Evolutionary conservation across 2,329 filamentous ascomycete species (phyloP), one percentile per base, ranked within the genome.

Genomic region (Monilinia laxa): DNA sequence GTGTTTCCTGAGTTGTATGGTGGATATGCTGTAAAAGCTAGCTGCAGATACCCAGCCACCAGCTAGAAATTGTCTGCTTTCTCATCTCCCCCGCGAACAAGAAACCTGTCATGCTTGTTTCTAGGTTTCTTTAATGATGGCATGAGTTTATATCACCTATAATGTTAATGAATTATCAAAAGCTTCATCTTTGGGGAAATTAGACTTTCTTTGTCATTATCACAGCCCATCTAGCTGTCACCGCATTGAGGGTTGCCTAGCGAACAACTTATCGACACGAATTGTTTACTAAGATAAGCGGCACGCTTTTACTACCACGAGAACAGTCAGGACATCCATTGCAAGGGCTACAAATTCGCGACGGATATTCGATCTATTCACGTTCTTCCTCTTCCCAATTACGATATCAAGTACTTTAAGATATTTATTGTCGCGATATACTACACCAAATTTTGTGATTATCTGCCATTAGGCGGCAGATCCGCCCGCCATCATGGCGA

Each of bases 401-500:
- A 5, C 12, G 5, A 11, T 47, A 28, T 56, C 31, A 14, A 64
- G 9, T 23, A 23, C 23, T 16, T n/a, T 20, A 47, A 58, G 38
- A 58, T 10, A 58, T 45, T 6, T 38, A 25, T 16, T 51, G 16
- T 65, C 53, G 5, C 42, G 35, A 52, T 28, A 58, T n/a, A 51
- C n/a, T 42, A 16, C 14, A 40, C 31, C 4, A 42, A 42, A 40
- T 58, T 38, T 65, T 58, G 62, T 18, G 23, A 47, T 28, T 28
- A 40, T 49, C 67, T 64, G 66, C 66, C 66, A 45, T 38, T 57
- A 28, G 68, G 66, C 71, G 71, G 70, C 70, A 65, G 45, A 63
- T 51, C 55, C 71, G 70, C 71, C 72, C 70, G 70, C 70, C 72
- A 65, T 63, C 45, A 76, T 76, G 75, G 73, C 74, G 59, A 71